Evolutionary conservation across 129 eudicot genomes (phyloP).

Genomic region (Apium graveolens): DNA sequence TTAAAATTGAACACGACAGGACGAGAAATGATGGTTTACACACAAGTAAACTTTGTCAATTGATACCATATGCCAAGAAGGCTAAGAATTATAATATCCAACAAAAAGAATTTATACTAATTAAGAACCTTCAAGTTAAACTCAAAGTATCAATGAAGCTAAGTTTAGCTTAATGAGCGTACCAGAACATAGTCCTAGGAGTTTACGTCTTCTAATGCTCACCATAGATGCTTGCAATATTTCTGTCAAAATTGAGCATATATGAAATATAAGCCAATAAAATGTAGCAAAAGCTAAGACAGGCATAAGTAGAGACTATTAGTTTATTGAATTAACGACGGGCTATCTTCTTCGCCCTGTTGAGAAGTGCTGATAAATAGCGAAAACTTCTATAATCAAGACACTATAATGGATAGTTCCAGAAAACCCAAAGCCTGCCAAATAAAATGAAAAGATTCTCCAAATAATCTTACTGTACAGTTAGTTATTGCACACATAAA

Average conservation of each 20-base stretch:
- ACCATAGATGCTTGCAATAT: slow-evolving; percentile 53
- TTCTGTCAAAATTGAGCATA: slow-evolving; percentile 1
- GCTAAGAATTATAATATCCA: slow-evolving; percentile 5
- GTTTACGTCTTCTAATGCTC: slow-evolving; percentile 96
- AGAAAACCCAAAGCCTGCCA: not conserved
- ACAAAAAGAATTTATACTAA: not conserved
- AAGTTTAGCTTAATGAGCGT: not conserved
- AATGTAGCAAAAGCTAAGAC: not conserved
- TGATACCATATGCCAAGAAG: too few species aligned
- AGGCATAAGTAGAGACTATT: not conserved
- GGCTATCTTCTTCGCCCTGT: not conserved
- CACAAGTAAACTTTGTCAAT: not conserved
- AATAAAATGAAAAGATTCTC: not conserved
- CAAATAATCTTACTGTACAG: not conserved
- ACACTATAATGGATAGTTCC: not conserved
- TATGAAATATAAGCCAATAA: not conserved
- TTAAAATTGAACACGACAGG: not conserved
- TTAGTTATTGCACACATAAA: not conserved
- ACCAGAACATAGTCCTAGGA: slow-evolving; percentile 70
- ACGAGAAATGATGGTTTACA: not conserved
- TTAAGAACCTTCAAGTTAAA: not conserved
- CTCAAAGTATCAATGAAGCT: not conserved
- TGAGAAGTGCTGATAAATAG: not conserved
- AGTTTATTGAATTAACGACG: not conserved
- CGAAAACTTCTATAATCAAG: not conserved